Conservation (phyloP, 2,329 filamentous ascomycete species). For the Ophiocordyceps robertsii region DNA sequence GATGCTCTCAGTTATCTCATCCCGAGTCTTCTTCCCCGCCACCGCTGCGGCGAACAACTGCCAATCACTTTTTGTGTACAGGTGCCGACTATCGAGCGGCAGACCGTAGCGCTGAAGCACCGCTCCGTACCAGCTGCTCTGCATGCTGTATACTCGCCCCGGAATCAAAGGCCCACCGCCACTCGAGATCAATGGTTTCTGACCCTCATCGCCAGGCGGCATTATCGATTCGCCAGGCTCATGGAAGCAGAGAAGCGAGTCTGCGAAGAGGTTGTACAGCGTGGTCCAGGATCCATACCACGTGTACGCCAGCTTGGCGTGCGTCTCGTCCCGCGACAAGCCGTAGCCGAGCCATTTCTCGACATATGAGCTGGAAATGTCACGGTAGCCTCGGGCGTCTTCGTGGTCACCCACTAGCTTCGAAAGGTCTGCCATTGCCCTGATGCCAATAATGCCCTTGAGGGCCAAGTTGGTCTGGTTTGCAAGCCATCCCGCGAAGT, state of each 20-base stretch:
- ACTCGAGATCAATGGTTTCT: not conserved
- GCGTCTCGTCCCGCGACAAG: conserved; percentile 55
- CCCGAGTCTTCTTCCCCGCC: conserved; percentile 51
- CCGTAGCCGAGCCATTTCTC: conserved; percentile 58
- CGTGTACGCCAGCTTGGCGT: conserved; percentile 66
- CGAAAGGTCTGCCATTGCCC: conserved; percentile 61
- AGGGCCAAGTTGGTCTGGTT: conserved; percentile 64
- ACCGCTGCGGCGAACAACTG: conserved; percentile 80
- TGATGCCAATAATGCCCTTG: conserved; percentile 67
- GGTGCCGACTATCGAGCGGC: conserved; percentile 67
- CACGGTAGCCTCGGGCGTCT: conserved; percentile 47
- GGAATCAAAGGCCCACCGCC: conserved; percentile 47
- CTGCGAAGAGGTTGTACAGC: conserved; percentile 66
- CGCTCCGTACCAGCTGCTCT: conserved; percentile 68
- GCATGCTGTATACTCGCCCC: conserved; percentile 60
- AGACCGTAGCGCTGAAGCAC: conserved; percentile 74
- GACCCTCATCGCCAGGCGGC: not conserved
- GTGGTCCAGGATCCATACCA: conserved; percentile 78
- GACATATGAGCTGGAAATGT: conserved; percentile 53
- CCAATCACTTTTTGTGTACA: conserved; percentile 87
- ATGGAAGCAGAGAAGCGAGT: conserved; percentile 69
- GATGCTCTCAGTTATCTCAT: conserved; percentile 60
- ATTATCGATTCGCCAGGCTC: conserved; percentile 10
- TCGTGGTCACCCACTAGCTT: conserved; percentile 40
- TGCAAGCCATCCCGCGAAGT: conserved; percentile 63